These are phyloP conservation scores for Neurospora africana DNA, from an alignment of 495 filamentous ascomycete species.

Conservation along the genomic window DNA sequence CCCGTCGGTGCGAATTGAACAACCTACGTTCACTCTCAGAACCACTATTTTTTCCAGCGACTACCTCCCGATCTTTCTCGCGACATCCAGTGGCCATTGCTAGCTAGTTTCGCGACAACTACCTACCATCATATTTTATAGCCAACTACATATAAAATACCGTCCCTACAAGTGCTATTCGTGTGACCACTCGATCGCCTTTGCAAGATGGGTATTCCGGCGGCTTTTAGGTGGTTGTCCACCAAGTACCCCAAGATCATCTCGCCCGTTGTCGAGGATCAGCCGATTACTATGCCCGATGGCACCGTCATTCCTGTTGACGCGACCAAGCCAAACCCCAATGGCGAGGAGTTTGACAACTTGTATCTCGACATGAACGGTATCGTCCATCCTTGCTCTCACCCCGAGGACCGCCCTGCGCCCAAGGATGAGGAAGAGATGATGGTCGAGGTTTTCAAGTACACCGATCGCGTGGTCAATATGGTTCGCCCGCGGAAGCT, in stretches of 20 bases:
- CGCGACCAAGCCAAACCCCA: slow-evolving; percentile 75
- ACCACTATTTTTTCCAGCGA: background rate
- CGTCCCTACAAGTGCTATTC: background rate
- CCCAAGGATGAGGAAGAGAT: slow-evolving; percentile 95
- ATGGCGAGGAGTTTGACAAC: slow-evolving; percentile 96
- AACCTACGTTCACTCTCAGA: background rate
- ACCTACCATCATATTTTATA: background rate
- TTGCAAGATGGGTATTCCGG: slow-evolving; percentile 81
- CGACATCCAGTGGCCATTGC: background rate
- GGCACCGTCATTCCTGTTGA: slow-evolving; percentile 77
- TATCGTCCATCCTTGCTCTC: slow-evolving; percentile 97
- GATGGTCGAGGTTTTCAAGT: slow-evolving; percentile 97
- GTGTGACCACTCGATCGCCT: slow-evolving; percentile 1
- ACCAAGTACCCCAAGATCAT: slow-evolving; percentile 96
- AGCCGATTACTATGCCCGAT: slow-evolving; percentile 61
- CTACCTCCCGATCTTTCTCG: background rate
- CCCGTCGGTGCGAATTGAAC: background rate
- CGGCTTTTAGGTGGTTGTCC: slow-evolving; percentile 86
- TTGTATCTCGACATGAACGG: slow-evolving; percentile 99
- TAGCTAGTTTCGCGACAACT: background rate
- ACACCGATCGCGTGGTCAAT: slow-evolving; percentile 94
- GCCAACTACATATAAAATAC: background rate
- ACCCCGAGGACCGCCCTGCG: slow-evolving; percentile 86
- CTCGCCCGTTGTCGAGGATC: slow-evolving; percentile 78
- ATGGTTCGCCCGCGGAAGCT: slow-evolving; percentile 95